A percentile compares a stretch with the other conserved stretches of the same genome.
Evolutionary conservation across 2,329 filamentous ascomycete species (phyloP).

Genomic region (Rhinocladiella mackenziei): DNA sequence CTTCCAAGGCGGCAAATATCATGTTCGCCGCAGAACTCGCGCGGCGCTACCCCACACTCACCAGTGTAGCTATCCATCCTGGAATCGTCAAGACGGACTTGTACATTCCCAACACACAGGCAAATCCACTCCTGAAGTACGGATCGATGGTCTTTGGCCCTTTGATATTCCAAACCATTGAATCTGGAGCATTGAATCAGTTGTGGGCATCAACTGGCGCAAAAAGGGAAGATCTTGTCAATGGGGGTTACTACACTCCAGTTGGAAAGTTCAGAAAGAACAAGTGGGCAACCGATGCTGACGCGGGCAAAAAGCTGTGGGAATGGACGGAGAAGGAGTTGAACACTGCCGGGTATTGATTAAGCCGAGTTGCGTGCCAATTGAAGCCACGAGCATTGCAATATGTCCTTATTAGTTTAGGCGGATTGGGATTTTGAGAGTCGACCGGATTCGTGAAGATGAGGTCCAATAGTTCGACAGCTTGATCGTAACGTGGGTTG

Average conservation of each 20-base stretch:
- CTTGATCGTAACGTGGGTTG: no score
- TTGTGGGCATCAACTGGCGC: slow-evolving; percentile 39
- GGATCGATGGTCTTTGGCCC: slow-evolving; percentile 25
- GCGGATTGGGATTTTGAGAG: background rate
- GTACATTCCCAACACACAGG: slow-evolving; percentile 34
- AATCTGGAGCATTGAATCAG: slow-evolving; percentile 40
- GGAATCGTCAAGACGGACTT: slow-evolving; percentile 44
- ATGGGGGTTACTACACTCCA: slow-evolving; percentile 44
- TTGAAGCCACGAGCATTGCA: no score
- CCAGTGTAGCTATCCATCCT: slow-evolving; percentile 49
- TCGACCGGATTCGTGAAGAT: no score
- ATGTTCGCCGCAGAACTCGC: slow-evolving; percentile 47
- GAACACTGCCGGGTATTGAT: slow-evolving; percentile 24
- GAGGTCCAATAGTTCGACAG: no score
- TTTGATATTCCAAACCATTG: slow-evolving; percentile 34
- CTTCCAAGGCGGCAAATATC: slow-evolving; percentile 51
- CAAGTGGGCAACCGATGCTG: slow-evolving; percentile 29
- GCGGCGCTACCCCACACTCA: slow-evolving; percentile 40
- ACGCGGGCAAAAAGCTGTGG: slow-evolving; percentile 33
- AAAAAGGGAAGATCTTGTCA: slow-evolving; percentile 36
- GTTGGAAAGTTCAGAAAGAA: slow-evolving; percentile 33
- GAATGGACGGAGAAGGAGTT: slow-evolving; percentile 37
- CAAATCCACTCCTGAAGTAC: slow-evolving; percentile 29
- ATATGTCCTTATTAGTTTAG: background rate
- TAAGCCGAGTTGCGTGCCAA: background rate